Evolutionary conservation across 2,329 filamentous ascomycete genomes (phyloP), one percentile per base, ranked within the genome.

Genomic region (Scolecobasidium constrictum): DNA sequence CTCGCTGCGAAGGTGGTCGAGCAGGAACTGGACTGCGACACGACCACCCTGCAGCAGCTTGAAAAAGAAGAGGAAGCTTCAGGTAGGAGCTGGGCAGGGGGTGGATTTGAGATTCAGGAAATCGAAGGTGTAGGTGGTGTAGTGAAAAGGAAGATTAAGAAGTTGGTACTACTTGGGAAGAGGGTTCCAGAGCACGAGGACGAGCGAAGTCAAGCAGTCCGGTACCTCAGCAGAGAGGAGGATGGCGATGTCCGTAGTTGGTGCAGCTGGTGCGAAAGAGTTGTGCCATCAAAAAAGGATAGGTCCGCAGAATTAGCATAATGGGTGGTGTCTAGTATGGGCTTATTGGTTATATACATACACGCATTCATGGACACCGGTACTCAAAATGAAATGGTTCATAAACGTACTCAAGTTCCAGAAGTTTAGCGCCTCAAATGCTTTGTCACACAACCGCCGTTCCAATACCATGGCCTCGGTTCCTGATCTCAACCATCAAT

Each of bases 261-360:
- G 86, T 96, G 88, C 60, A 86, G 83, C 0, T 95, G 90, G 88
- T 96, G 90, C 59, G 77, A 72, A 59, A 71, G 86, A 47, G 79
- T 86, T 3, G 76, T 93, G 41, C 79, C 79, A 0, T 71, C 78
- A 11, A 62, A 61, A 40, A 62, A 62, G 46, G 74, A 77, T 15
- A 23, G 17, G 39, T 31, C 11, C 21, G 4, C 11, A 17, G 26
- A 11, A 18, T 33, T n/a, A 4, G 6, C 5, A 4, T 12, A 41
- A 17, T 23, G 13, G 19, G 18, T 12, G 3, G 35, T n/a, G 4
- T 37, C 3, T 37, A 20, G 18, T 19, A 22, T 5, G 35, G 16
- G 9, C 35, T 38, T 13, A 5, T 26, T 17, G 4, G 19, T 15
- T n/a, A n/a, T n/a, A n/a, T n/a, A n/a, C n/a, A n/a, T n/a, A n/a